Evolutionary conservation across 352 stramenopile genomes (phyloP).

Genomic region (Phytopythium vexans): DNA sequence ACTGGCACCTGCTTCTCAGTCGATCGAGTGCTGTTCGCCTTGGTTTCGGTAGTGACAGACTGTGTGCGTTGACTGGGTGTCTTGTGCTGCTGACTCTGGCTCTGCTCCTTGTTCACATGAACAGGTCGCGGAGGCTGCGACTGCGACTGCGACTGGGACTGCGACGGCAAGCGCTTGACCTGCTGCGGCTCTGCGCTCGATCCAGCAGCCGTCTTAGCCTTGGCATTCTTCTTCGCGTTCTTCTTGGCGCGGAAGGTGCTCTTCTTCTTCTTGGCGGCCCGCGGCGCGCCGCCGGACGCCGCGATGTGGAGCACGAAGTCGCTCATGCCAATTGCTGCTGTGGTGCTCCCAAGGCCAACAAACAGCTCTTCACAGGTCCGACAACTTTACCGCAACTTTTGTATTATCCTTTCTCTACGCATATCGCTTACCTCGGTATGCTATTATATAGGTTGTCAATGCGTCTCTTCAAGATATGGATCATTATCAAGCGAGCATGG

Average conservation of each 20-base stretch:
- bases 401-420: not conserved
- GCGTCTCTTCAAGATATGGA: conserved; percentile 5
- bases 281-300: conserved; percentile 33
- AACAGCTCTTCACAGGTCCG: conserved; percentile 5
- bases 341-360: conserved; percentile 1
- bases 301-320: conserved; percentile 83
- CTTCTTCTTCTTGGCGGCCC: conserved; percentile 70
- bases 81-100: too few species aligned
- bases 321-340: conserved; percentile 26
- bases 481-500: not conserved
- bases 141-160: too few species aligned
- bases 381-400: not conserved
- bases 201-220: conserved; percentile 27
- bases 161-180: too few species aligned
- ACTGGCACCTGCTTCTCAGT: too few species aligned
- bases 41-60: too few species aligned
- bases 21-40: too few species aligned
- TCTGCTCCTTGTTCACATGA: too few species aligned
- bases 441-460: not conserved
- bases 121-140: too few species aligned
- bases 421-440: not conserved
- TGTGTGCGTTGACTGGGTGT: too few species aligned
- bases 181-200: too few species aligned
- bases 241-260: conserved; percentile 78
- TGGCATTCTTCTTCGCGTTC: conserved; percentile 42